Base-by-base conservation (phyloP, 1,139 yeast genomes). In the Nakaseomyces nivariensis region DNA sequence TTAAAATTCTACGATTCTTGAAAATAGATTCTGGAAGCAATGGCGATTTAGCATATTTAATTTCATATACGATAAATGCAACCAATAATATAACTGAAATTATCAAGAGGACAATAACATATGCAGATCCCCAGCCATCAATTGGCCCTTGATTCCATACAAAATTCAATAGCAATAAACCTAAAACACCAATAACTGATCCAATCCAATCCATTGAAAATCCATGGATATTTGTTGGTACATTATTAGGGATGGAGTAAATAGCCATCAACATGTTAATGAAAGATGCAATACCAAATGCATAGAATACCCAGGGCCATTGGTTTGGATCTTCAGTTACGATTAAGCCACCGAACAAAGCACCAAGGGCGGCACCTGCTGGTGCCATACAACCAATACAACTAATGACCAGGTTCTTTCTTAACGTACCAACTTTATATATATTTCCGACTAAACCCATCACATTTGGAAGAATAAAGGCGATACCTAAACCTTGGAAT, bases 291-390 rank as follows among this genome's bases (percentile, higher is more conserved):
- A 77, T 73, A 1, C 74, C 62, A 53, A 73, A 66, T 0, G 76
- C 60, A 67, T 74, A 77, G 52, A 75, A 78, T 5, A 73, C 69
- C 81, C 81, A 77, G 2, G 78, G 75, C 79, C 81, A 77, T 66
- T 54, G 51, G 9, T 50, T 46, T 9, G 72, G 67, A 42, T 68
- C 66, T 31, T 62, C 57, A 45, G 75, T 70, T 3, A 74, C 72
- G 27, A 75, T 69, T 1, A 75, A 62, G 0, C 77, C 81, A 3
- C 78, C 74, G 67, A 77, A 71, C 3, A 77, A 52, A 1, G 73
- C 73, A 1, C 80, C 79, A 26, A 74, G 46, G 4, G 74, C 68
- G 1, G 81, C 82, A 8, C 83, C 83, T 3, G 70, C 60, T 3
- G 83, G 82, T 0, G 81, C 81, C 57, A 73, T 72, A 5, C 80